phyloP scores from a whole-genome alignment of 805 yeast species.

The Wickerhamiella siamensis region DNA sequence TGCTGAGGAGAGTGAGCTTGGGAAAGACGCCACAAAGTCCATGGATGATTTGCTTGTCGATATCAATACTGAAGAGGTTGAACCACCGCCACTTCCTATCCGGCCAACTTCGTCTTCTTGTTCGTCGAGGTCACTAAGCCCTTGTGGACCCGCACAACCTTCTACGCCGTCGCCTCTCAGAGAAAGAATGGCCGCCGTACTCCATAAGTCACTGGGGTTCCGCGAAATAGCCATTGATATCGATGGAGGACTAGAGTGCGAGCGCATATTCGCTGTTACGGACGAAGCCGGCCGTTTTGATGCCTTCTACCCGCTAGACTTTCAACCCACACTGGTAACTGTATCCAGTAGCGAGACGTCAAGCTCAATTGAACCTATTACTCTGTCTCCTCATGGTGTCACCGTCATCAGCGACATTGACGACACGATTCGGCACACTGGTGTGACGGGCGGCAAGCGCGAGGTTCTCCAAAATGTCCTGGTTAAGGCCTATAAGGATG shows the following conservation, averaged over 20 bases:
- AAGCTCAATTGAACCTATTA: conserved; percentile 6
- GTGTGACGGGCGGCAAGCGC: conserved; percentile 77
- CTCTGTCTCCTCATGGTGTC: conserved; percentile 31
- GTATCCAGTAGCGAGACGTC: conserved; percentile 6
- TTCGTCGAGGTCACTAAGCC: conserved; percentile 1
- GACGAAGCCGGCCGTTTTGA: conserved; percentile 20
- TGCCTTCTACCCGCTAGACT: conserved; percentile 10
- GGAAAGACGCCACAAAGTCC: conserved; percentile 5
- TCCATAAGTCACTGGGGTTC: conserved; percentile 14
- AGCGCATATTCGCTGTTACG: conserved; percentile 11
- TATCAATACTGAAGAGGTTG: not conserved
- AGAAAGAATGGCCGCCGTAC: conserved; percentile 14
- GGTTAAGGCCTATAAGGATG: conserved; percentile 45
- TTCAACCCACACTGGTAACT: conserved; percentile 10
- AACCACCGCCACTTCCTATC: not conserved
- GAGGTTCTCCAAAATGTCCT: conserved; percentile 69
- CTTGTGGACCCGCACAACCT: not conserved
- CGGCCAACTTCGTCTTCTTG: not conserved
- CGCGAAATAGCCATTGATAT: conserved; percentile 12
- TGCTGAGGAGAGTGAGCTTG: conserved; percentile 11
- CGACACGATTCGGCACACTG: conserved; percentile 84
- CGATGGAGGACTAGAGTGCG: conserved; percentile 7
- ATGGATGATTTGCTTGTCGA: not conserved
- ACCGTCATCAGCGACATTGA: conserved; percentile 84
- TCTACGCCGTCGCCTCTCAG: conserved; percentile 9